Base-by-base conservation (phyloP, 495 filamentous ascomycete genomes). In the Podospora pseudocomata region DNA sequence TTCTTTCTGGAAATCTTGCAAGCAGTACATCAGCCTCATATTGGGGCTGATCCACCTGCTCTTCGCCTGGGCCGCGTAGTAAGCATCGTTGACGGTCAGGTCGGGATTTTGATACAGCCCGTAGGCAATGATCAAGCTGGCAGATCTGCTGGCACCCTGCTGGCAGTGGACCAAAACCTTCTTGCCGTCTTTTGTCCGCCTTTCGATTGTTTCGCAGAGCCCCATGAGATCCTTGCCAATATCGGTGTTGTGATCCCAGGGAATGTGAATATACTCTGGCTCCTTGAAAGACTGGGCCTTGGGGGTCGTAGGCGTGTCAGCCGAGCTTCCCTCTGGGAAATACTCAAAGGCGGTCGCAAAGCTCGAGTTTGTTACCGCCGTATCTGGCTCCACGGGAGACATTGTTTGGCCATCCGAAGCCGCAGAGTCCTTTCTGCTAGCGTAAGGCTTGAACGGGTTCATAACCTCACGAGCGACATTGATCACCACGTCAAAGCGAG, bases 31-130 rank as follows among this genome's bases (percentile, higher is more conserved):
- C 53, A 99, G 82, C 70, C 91, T 93, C 95, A 99, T 99, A 75
- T 99, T 99, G 1, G 95, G 95, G 16, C 93, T 94, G 65, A 99
- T 96, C 95, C 95, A 99, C 70, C 86, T 88, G 75, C 94, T 97
- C 74, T 91, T 90, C 57, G 84, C 84, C 78, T 99, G 97, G 23
- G 97, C 96, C 4, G 89, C 85, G 75, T 93, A 87, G 74, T 99
- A 99, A 65, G 94, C 93, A 62, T 96, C 91, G 75, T 97, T 96
- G 65, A 98, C 95, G 68, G 87, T 92, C 70, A 96, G 76, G 23
- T 89, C 84, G 6, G 91, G 92, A 71, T 97, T 92, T 76, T 93
- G 95, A 79, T 93, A 98, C 63, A 99, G 82, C 27, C 94, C 94
- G 75, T 98, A 99, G 23, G 96, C 95, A 61, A 98, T 96, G 64